Percentiles rank a stretch among this genome's conserved stretches.
These are phyloP conservation scores for Staphylotrichum longicolle DNA, from an alignment of 495 filamentous ascomycete species.

Conservation along the genomic window DNA sequence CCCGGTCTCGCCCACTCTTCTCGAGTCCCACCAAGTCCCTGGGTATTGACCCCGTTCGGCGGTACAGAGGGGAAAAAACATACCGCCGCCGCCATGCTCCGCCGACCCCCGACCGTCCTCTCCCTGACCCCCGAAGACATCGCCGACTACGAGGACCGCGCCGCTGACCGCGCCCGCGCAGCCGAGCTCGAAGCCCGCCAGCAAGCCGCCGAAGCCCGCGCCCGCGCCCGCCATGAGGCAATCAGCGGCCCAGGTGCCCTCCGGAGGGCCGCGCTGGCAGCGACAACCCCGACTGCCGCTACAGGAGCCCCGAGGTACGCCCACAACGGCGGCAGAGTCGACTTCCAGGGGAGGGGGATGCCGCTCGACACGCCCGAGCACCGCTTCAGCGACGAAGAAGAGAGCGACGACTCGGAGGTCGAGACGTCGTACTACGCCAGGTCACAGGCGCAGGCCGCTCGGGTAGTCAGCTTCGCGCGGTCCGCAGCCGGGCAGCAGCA, in stretches of 20 bases:
- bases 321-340: neutral
- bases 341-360: neutral
- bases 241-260: slow-evolving; percentile 16
- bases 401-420: slow-evolving; percentile 25
- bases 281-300: slow-evolving; percentile 15
- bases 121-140: slow-evolving; percentile 76
- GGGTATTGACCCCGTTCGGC: no score
- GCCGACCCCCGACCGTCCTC: slow-evolving; percentile 75
- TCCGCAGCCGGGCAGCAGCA: no score
- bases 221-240: slow-evolving; percentile 30
- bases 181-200: slow-evolving; percentile 25
- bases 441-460: slow-evolving; percentile 20
- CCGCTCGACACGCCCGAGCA: slow-evolving; percentile 7
- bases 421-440: slow-evolving; percentile 25
- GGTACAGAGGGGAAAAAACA: no score
- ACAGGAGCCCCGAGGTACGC: neutral
- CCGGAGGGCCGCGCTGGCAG: slow-evolving; percentile 19
- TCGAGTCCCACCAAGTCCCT: no score
- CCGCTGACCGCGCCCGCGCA: slow-evolving; percentile 32
- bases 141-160: slow-evolving; percentile 67
- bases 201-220: slow-evolving; percentile 26
- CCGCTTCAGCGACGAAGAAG: slow-evolving; percentile 13
- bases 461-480: slow-evolving; percentile 1
- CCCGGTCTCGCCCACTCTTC: no score
- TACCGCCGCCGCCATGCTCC: slow-evolving; percentile 60